Evolutionary conservation across 257 asterid genomes (phyloP).

Genomic region (Scutellaria barbata): DNA sequence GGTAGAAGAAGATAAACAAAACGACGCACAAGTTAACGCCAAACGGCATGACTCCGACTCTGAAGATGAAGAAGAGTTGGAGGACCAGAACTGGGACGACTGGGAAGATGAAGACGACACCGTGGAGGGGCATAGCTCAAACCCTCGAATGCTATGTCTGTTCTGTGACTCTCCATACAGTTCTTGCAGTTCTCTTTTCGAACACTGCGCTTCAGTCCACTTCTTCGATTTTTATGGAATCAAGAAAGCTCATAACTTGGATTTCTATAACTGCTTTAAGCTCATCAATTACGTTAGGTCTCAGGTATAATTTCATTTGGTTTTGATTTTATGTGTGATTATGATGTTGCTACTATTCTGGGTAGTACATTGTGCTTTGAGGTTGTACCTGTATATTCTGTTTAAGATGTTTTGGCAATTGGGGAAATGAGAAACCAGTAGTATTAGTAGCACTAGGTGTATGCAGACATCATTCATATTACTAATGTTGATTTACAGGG

Average conservation of each 20-base stretch:
- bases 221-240: conserved; percentile 59
- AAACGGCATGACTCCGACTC: conserved; percentile 37
- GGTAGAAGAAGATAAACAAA: conserved; percentile 25
- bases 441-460: conserved; percentile 13
- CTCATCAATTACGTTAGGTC: conserved; percentile 83
- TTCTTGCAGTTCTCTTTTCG: conserved; percentile 57
- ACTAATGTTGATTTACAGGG: neutral
- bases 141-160: conserved; percentile 52
- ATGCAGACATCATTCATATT: neutral
- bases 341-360: conserved; percentile 2
- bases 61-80: conserved; percentile 44
- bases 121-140: conserved; percentile 33
- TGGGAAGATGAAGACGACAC: conserved; percentile 51
- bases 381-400: too few relatives aligned
- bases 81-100: conserved; percentile 57
- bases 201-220: conserved; percentile 75
- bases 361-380: neutral
- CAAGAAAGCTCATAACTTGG: conserved; percentile 51
- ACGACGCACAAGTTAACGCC: conserved; percentile 12
- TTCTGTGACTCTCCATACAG: conserved; percentile 63
- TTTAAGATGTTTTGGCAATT: too few relatives aligned
- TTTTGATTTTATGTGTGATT: neutral
- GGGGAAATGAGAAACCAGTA: conserved; percentile 16
- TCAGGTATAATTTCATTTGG: conserved; percentile 56
- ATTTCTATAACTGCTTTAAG: conserved; percentile 81